Evolutionary conservation across 1,139 yeast genomes (phyloP), one percentile per base, ranked within the genome.

Genomic region (Hemisphaericaspora xylofermentans): DNA sequence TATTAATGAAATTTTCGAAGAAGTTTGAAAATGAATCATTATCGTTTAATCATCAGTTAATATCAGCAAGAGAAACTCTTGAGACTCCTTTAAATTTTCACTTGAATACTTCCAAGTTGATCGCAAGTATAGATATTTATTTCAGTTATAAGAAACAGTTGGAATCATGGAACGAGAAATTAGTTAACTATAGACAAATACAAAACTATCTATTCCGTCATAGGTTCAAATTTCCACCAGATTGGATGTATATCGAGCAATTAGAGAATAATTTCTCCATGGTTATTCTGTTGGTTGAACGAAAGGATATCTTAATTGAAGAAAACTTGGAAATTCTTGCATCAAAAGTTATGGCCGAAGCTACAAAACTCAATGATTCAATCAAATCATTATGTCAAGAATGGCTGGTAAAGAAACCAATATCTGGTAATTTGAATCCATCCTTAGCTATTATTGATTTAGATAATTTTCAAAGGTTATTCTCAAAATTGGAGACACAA

Each of bases 191-290:
- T 45, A 51, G 60, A 29, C 50, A 55, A 3, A 78, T 82, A 3
- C 86, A 83, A 43, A 56, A 55, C 2, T 47, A 72, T 1, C 60
- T 85, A 12, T 47, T 64, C 1, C 68, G 72, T 28, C 66, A 71
- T 29, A 63, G 84, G 33, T 74, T 65, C 50, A 68, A 68, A 31
- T 74, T 80, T 41, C 78, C 84, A 0, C 38, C 58, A 0, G 72
- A 73, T 21, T 85, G 93, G 88, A 48, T 82, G 1, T 78, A 67
- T 54, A 67, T 69, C 33, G 94, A 85, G 36, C 94, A 86, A 50
- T 50, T 88, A 2, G 82, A 78, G 21, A 71, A 67, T 43, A 79
- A 77, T 40, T 57, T 74, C 44, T 57, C 68, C 1, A 67, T 78
- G 5, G 57, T 86, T 8, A 49, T 55, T 1, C 71, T 77, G 16